Evolutionary conservation across 805 yeast species (phyloP).

Genomic region (Metschnikowia orientalis): DNA sequence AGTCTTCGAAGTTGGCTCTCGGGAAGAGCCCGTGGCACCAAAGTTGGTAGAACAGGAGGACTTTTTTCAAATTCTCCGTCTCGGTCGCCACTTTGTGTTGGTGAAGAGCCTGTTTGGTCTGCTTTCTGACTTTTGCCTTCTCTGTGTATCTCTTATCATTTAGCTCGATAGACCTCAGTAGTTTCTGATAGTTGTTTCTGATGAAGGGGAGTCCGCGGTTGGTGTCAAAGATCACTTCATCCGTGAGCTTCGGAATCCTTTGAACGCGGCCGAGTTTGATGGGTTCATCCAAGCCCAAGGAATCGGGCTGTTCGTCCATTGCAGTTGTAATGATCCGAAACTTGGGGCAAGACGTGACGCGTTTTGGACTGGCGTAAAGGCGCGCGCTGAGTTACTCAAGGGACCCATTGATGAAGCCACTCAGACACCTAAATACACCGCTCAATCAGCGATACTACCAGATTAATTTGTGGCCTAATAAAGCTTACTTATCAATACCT

Average conservation of each 20-base stretch:
- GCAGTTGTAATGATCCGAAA: too few relatives aligned
- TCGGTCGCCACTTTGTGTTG: slow-evolving; percentile 29
- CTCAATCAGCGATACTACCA: too few relatives aligned
- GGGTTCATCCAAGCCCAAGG: slow-evolving; percentile 34
- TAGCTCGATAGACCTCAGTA: slow-evolving; percentile 23
- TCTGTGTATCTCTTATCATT: slow-evolving; percentile 21
- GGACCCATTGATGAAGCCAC: too few relatives aligned
- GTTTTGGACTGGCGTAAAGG: too few relatives aligned
- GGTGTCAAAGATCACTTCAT: slow-evolving; percentile 32
- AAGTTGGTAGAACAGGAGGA: slow-evolving; percentile 40
- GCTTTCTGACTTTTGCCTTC: slow-evolving; percentile 15
- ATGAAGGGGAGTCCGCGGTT: slow-evolving; percentile 33
- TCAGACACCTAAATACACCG: too few relatives aligned
- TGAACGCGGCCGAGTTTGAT: slow-evolving; percentile 29
- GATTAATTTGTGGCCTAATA: too few relatives aligned
- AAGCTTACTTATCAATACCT: too few relatives aligned
- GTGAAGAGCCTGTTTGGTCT: slow-evolving; percentile 14
- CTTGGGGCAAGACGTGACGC: too few relatives aligned
- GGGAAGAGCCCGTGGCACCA: slow-evolving; percentile 41
- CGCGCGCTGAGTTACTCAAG: too few relatives aligned
- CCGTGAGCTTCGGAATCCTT: slow-evolving; percentile 36
- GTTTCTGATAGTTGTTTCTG: slow-evolving; percentile 26
- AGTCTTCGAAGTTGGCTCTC: slow-evolving; percentile 17
- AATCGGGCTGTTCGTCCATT: slow-evolving; percentile 17
- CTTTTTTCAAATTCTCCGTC: slow-evolving; percentile 30